Evolutionary conservation across 805 yeast genomes (phyloP).

Genomic region (Starmerella floricola): DNA sequence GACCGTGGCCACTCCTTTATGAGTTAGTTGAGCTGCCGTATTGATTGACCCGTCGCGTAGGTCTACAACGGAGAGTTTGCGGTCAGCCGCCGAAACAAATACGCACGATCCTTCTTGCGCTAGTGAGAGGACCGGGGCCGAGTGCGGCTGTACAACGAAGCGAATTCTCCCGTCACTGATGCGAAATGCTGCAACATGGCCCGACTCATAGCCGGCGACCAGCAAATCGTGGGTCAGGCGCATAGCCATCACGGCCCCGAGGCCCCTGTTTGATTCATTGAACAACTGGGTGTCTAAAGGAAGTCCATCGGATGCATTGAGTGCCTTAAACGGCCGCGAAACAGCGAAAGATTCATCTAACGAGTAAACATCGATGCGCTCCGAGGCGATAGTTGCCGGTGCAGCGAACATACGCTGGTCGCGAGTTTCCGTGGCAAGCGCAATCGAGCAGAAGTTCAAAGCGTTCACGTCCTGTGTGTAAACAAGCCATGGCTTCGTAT

Average conservation of each 20-base stretch:
- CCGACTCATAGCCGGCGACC: slow-evolving; percentile 61
- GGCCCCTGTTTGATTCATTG: slow-evolving; percentile 14
- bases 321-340: slow-evolving; percentile 18
- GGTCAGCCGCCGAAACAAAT: slow-evolving; percentile 17
- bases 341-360: slow-evolving; percentile 22
- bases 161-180: background rate
- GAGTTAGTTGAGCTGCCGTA: slow-evolving; percentile 9
- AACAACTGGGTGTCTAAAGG: slow-evolving; percentile 10
- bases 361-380: slow-evolving; percentile 50
- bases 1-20: slow-evolving; percentile 25
- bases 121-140: slow-evolving; percentile 28
- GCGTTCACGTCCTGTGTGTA: slow-evolving; percentile 58
- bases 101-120: slow-evolving; percentile 1
- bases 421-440: slow-evolving; percentile 23
- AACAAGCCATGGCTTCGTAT: slow-evolving; percentile 28
- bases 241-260: slow-evolving; percentile 59
- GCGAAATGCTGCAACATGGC: slow-evolving; percentile 37
- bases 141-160: slow-evolving; percentile 20
- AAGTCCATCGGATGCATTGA: slow-evolving; percentile 10
- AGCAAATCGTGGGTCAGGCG: slow-evolving; percentile 29
- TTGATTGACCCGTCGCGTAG: slow-evolving; percentile 12
- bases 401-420: slow-evolving; percentile 35
- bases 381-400: slow-evolving; percentile 55
- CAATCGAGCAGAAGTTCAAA: slow-evolving; percentile 60
- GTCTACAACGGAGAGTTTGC: slow-evolving; percentile 12